Evolutionary conservation across 1,284 basidiomycete species (phyloP).

Genomic region (Trichosporon sp.): DNA sequence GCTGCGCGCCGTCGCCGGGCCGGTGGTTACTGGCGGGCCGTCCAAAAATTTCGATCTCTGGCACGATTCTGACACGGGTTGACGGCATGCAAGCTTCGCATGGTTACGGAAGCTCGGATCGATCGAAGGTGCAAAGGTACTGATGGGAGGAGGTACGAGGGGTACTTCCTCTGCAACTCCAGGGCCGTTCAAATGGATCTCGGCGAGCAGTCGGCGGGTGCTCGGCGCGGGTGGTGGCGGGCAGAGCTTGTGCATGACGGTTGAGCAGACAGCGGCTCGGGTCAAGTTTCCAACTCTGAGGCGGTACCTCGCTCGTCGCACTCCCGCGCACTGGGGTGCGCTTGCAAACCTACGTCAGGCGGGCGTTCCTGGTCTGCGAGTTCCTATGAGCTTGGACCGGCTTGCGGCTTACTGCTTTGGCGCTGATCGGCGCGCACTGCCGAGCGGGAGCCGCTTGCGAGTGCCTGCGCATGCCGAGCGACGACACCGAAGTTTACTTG

Average conservation of each 20-base stretch:
- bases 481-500: background rate
- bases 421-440: background rate
- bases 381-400: background rate
- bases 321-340: background rate
- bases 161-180: background rate
- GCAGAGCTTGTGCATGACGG: background rate
- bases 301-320: constrained; percentile 10
- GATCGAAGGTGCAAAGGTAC: background rate
- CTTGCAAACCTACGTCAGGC: background rate
- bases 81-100: background rate
- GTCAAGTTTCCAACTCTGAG: constrained; percentile 11
- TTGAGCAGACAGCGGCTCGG: background rate
- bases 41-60: background rate
- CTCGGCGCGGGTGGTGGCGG: background rate
- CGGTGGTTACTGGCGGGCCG: background rate
- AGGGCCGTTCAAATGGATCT: too few relatives aligned
- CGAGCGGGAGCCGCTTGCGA: background rate
- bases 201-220: too few relatives aligned
- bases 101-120: background rate
- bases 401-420: background rate
- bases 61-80: background rate
- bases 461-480: constrained; percentile 4
- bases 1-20: too few relatives aligned
- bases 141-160: background rate
- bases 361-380: constrained; percentile 10